Conservation (phyloP, 768 basidiomycete species). For the Mycena maculata region DNA sequence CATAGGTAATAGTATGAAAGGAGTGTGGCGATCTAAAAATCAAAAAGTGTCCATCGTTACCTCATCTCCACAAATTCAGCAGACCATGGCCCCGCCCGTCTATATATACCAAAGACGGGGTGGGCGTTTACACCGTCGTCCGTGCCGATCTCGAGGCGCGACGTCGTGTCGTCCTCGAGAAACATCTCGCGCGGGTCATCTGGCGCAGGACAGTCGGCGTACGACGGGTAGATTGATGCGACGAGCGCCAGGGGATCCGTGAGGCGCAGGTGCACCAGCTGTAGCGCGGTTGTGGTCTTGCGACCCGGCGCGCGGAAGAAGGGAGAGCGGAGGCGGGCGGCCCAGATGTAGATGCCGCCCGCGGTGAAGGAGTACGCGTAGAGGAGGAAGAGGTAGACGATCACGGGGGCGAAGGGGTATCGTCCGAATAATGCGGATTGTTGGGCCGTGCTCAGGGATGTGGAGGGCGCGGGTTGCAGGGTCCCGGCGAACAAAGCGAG, state of each 20-base stretch:
- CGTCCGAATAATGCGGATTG: conserved; percentile 12
- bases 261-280: conserved; percentile 32
- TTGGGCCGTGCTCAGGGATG: background rate
- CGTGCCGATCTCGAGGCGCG: conserved; percentile 23
- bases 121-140: background rate
- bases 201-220: conserved; percentile 4
- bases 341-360: conserved; percentile 22
- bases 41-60: background rate
- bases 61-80: background rate
- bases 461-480: conserved; percentile 1
- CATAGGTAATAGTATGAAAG: background rate
- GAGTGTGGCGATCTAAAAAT: conserved; percentile 3
- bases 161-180: conserved; percentile 22
- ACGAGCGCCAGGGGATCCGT: conserved; percentile 32
- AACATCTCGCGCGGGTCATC: conserved; percentile 32
- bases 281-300: conserved; percentile 16
- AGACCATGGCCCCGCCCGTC: conserved; percentile 3
- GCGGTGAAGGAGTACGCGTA: conserved; percentile 32
- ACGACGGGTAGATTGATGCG: conserved; percentile 27
- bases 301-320: conserved; percentile 18
- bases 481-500: conserved; percentile 29
- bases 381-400: conserved; percentile 28
- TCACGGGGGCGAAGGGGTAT: conserved; percentile 30
- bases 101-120: conserved; percentile 19
- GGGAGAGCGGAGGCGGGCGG: conserved; percentile 23